Percentiles rank a stretch among this genome's conserved stretches.
phyloP scores from a whole-genome alignment of 2,329 filamentous ascomycete genomes.

The Chaetomiaceae sp. region DNA sequence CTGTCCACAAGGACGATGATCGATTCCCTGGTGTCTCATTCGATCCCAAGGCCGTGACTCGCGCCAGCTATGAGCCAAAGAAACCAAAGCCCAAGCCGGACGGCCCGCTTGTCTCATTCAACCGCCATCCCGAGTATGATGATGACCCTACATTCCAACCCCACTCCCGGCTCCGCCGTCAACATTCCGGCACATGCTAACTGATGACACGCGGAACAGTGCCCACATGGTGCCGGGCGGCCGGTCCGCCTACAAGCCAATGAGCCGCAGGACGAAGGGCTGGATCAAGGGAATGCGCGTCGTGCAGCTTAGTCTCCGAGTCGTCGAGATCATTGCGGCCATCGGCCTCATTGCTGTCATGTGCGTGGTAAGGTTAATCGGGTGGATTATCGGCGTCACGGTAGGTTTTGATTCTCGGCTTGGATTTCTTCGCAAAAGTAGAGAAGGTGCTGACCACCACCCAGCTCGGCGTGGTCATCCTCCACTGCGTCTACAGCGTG shows the following conservation, averaged over 20 bases:
- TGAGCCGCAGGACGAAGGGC: constrained; percentile 65
- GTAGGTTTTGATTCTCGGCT: constrained; percentile 54
- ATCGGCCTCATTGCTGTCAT: constrained; percentile 72
- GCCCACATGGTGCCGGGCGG: constrained; percentile 61
- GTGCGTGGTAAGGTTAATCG: constrained; percentile 57
- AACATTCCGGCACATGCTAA: background rate
- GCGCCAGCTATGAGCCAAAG: constrained; percentile 67
- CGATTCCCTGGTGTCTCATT: constrained; percentile 57
- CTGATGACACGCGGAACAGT: constrained; percentile 30
- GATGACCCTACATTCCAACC: constrained; percentile 4
- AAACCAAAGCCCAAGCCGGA: constrained; percentile 59
- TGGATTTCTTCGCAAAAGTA: no score
- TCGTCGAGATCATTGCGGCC: constrained; percentile 63
- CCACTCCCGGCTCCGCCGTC: background rate
- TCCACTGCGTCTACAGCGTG: constrained; percentile 71
- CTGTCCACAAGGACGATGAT: constrained; percentile 46
- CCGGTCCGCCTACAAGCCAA: constrained; percentile 57
- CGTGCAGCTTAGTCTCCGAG: constrained; percentile 63
- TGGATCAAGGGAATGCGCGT: constrained; percentile 66
- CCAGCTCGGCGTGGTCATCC: constrained; percentile 69
- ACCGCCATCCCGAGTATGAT: constrained; percentile 77
- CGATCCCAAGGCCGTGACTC: constrained; percentile 80
- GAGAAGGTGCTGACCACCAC: constrained; percentile 16
- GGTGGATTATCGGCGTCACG: constrained; percentile 72
- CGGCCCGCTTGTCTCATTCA: constrained; percentile 76